Evolutionary conservation across 2,329 filamentous ascomycete species (phyloP), one percentile per base, ranked within the genome.

Genomic region (Paecilomyces fulvus): DNA sequence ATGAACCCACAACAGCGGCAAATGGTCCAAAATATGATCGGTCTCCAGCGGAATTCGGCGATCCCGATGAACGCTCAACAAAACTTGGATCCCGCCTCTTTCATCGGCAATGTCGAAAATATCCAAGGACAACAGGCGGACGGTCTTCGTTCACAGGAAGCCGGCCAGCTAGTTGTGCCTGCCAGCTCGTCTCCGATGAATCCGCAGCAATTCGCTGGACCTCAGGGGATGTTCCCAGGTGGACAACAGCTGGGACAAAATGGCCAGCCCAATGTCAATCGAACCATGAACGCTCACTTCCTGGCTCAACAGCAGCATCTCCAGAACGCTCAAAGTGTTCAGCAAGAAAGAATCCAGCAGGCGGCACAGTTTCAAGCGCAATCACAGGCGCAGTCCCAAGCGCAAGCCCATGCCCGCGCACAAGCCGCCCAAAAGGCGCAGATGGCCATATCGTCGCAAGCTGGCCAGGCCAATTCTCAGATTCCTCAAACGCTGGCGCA

Each of bases 91-190:
- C 65, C 63, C 21, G 66, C 60, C 59, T 77, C 67, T 3, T 74
- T 76, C 58, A 68, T 77, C 30, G 73, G 72, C 28, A 77, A 73
- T 56, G 69, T 84, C 60, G 79, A 80, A 55, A 80, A 82, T 49
- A 78, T 85, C 43, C 75, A 83, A 56, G 80, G 79, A 28, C 83
- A 85, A 62, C 83, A 86, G 68, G 79, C 79, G 46, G 83, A 83
- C 60, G 83, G 81, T n/a, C 69, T 84, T 61, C 80, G 82, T 54
- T 79, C 79, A 14, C 81, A 83, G 63, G 80, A 85, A 67, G 80
- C 80, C 52, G 83, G 83, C 8, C 81, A 84, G 59, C 73, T 81
- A 48, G 83, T 85, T n/a, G 83, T 86, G 3, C 83, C 83, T 9
- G 83, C 82, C 6, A 86, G 82, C 67, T 82, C 80, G 63, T 80